phyloP scores from a whole-genome alignment of 768 basidiomycete species.

The Omphalotus guepiniiformis region DNA sequence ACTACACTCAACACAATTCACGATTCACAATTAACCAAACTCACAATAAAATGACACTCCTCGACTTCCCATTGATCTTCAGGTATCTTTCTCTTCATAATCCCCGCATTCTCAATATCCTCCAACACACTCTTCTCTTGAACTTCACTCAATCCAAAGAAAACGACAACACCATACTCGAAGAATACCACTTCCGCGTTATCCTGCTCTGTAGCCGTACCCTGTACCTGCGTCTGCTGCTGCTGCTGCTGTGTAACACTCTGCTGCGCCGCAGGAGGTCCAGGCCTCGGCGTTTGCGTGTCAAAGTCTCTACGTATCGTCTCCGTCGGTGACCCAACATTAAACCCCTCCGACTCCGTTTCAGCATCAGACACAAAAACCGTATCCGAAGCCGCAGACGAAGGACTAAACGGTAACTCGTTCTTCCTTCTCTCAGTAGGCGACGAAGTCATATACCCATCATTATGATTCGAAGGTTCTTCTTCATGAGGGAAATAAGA shows the following conservation, averaged over 20 bases:
- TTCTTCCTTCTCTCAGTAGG: slow-evolving; percentile 31
- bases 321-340: slow-evolving; percentile 8
- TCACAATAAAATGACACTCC: slow-evolving; percentile 83
- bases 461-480: slow-evolving; percentile 32
- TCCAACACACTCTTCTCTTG: slow-evolving; percentile 84
- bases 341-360: slow-evolving; percentile 11
- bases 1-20: background rate
- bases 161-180: slow-evolving; percentile 86
- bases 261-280: background rate
- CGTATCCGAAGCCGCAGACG: slow-evolving; percentile 8
- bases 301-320: slow-evolving; percentile 9
- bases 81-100: slow-evolving; percentile 54
- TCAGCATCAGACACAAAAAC: slow-evolving; percentile 13
- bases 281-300: no score
- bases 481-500: slow-evolving; percentile 58
- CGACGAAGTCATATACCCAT: slow-evolving; percentile 64
- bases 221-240: background rate
- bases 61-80: slow-evolving; percentile 89
- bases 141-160: slow-evolving; percentile 78
- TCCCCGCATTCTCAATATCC: slow-evolving; percentile 70
- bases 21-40: slow-evolving; percentile 27
- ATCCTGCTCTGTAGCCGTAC: slow-evolving; percentile 30
- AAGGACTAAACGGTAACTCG: slow-evolving; percentile 11
- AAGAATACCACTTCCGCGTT: slow-evolving; percentile 78
- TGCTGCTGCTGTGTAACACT: background rate